Conservation (phyloP, 495 filamentous ascomycete species). For the Astrocystis sublimbata region DNA sequence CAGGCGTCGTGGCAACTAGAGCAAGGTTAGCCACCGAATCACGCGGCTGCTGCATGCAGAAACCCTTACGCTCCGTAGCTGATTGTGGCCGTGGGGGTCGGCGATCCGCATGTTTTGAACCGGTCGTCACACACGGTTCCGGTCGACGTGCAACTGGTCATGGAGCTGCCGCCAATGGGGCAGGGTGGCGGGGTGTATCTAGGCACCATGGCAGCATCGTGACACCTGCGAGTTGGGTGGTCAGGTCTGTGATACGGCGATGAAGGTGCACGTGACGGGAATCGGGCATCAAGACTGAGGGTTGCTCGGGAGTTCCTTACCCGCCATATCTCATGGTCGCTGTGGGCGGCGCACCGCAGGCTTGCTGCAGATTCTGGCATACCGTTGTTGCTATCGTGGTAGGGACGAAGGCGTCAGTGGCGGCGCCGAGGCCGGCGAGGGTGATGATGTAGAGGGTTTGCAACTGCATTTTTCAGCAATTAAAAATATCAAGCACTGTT, state of each 20-base stretch:
- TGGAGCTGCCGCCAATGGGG: conserved; percentile 8
- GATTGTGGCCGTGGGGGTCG: conserved; percentile 26
- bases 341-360: conserved; percentile 14
- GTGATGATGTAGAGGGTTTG: background rate
- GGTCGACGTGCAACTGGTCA: conserved; percentile 20
- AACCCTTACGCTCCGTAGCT: conserved; percentile 30
- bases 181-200: conserved; percentile 17
- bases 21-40: background rate
- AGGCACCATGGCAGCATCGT: conserved; percentile 7
- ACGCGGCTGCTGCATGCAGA: background rate
- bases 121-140: conserved; percentile 28
- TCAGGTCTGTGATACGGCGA: background rate
- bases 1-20: conserved; percentile 20
- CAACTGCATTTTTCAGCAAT: conserved; percentile 11
- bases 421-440: conserved; percentile 9
- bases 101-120: conserved; percentile 27
- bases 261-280: background rate
- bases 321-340: conserved; percentile 11
- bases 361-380: conserved; percentile 2
- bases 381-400: conserved; percentile 1
- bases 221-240: conserved; percentile 9
- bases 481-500: background rate
- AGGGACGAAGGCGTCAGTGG: conserved; percentile 1
- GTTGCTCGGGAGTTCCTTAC: conserved; percentile 4
- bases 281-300: too few relatives aligned